phyloP scores from a whole-genome alignment of 2,329 filamentous ascomycete species.

The Magnaporthiopsis rhizophila region DNA sequence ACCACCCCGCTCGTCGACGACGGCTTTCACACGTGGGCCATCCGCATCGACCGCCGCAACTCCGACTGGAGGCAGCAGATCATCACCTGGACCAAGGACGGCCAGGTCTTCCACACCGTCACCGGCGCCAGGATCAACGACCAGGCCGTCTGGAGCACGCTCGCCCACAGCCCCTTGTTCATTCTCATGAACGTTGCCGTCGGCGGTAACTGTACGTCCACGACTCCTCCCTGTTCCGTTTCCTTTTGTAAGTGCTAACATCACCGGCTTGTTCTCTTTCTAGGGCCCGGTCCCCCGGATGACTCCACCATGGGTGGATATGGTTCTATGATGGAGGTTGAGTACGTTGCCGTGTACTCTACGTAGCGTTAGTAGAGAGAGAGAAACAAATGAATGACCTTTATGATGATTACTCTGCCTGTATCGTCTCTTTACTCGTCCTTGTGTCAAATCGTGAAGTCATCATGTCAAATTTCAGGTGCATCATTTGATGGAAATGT shows the following conservation, averaged over 20 bases:
- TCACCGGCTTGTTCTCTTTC: not conserved
- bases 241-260: not conserved
- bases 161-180: slow-evolving; percentile 34
- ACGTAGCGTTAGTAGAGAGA: slow-evolving; percentile 5
- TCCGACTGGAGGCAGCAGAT: slow-evolving; percentile 35
- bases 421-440: not conserved
- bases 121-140: slow-evolving; percentile 32
- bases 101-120: slow-evolving; percentile 32
- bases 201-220: slow-evolving; percentile 30
- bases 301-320: slow-evolving; percentile 25
- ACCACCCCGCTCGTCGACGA: slow-evolving; percentile 32
- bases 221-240: not conserved
- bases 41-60: slow-evolving; percentile 37
- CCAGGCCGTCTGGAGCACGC: slow-evolving; percentile 34
- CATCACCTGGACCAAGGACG: slow-evolving; percentile 42
- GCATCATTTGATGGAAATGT: too few species aligned
- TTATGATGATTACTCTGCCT: not conserved
- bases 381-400: not conserved
- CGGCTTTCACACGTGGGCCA: slow-evolving; percentile 39
- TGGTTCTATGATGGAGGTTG: slow-evolving; percentile 32
- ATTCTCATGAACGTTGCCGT: slow-evolving; percentile 41
- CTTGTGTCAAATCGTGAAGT: not conserved
- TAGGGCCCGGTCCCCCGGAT: slow-evolving; percentile 25
- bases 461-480: too few species aligned
- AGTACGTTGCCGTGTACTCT: slow-evolving; percentile 31